These are phyloP conservation scores for Dillenia suffruticosa DNA, from an alignment of 164 flowering plant species.

Conservation along the genomic window DNA sequence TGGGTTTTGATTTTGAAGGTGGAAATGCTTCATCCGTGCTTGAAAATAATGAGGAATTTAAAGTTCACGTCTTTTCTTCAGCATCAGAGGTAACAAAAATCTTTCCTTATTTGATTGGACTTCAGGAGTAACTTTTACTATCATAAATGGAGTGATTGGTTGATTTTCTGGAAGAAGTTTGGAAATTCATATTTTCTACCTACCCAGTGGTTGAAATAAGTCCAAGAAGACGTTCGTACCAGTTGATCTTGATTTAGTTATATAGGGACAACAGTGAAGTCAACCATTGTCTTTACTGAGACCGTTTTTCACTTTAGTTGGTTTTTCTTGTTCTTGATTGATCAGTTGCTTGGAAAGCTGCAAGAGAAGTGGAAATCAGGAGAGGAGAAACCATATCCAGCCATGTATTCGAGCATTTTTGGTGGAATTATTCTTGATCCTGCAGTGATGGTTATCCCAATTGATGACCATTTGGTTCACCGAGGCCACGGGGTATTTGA, in stretches of 20 bases:
- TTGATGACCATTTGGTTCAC: conserved; percentile 97
- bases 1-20: conserved; percentile 16
- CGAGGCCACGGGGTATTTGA: conserved; percentile 95
- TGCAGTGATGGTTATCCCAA: conserved; percentile 84
- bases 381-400: conserved; percentile 67
- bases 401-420: conserved; percentile 79
- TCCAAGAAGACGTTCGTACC: too few species aligned
- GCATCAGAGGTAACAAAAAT: conserved; percentile 35
- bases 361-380: conserved; percentile 51
- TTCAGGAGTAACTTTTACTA: too few species aligned
- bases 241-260: too few species aligned
- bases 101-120: not conserved
- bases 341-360: conserved; percentile 70
- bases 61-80: conserved; percentile 42
- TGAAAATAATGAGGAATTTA: conserved; percentile 18
- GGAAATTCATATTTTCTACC: too few species aligned
- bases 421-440: conserved; percentile 86
- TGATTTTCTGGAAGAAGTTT: too few species aligned
- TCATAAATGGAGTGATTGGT: too few species aligned
- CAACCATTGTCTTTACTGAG: not conserved
- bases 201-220: too few species aligned
- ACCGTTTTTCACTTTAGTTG: not conserved
- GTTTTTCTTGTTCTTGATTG: not conserved
- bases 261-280: not conserved
- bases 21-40: conserved; percentile 18